phyloP scores from a whole-genome alignment of 2,329 filamentous ascomycete genomes.

The Coniochaeta sp. region DNA sequence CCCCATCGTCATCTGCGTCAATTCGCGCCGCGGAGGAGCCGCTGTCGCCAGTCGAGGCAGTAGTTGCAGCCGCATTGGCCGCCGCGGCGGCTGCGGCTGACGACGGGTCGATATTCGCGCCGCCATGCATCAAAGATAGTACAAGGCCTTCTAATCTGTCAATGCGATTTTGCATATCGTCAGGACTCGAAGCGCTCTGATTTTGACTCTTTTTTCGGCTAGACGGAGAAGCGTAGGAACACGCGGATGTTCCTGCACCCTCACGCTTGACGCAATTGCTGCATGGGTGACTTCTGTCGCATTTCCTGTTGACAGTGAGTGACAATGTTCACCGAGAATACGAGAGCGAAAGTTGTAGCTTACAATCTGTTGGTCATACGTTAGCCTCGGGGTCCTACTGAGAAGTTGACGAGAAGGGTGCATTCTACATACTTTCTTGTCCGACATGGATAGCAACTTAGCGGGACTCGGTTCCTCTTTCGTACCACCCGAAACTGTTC shows the following conservation, averaged over 20 bases:
- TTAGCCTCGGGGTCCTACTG: not conserved
- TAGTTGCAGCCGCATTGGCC: slow-evolving; percentile 12
- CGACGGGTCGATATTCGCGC: slow-evolving; percentile 42
- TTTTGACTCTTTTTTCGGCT: slow-evolving; percentile 67
- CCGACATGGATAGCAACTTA: slow-evolving; percentile 87
- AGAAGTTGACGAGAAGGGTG: slow-evolving; percentile 3
- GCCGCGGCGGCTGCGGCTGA: slow-evolving; percentile 22
- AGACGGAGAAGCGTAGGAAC: slow-evolving; percentile 71
- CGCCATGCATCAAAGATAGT: slow-evolving; percentile 88
- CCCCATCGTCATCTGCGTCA: slow-evolving; percentile 48
- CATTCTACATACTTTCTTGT: slow-evolving; percentile 67
- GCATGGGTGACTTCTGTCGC: slow-evolving; percentile 83
- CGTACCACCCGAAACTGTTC: slow-evolving; percentile 81
- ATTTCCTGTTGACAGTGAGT: slow-evolving; percentile 55
- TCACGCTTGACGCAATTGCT: slow-evolving; percentile 93
- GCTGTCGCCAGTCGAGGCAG: slow-evolving; percentile 19
- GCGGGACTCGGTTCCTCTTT: slow-evolving; percentile 83
- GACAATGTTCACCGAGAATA: not conserved
- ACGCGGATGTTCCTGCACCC: slow-evolving; percentile 70
- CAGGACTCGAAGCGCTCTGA: slow-evolving; percentile 56
- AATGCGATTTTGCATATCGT: slow-evolving; percentile 98
- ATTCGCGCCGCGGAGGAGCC: slow-evolving; percentile 30
- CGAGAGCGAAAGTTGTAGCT: slow-evolving; percentile 5
- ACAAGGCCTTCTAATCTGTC: slow-evolving; percentile 90
- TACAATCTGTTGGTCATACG: slow-evolving; percentile 17